Evolutionary conservation across 2,329 filamentous ascomycete species (phyloP).

Genomic region (Paramyrothecium roridum): DNA sequence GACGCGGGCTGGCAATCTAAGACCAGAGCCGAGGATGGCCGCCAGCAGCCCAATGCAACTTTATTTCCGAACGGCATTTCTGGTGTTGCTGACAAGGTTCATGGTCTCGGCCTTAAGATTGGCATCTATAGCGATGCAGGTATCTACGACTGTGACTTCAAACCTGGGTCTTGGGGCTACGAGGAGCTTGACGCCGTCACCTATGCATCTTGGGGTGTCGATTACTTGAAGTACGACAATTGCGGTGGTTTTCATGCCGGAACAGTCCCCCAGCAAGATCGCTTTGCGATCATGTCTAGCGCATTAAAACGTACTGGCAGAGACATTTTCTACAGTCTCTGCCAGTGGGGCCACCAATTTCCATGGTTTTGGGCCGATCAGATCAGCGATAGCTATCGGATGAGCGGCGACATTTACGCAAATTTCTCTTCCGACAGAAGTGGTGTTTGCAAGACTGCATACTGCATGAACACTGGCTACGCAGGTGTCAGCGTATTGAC

Average conservation of each 20-base stretch:
- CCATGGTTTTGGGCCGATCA: too few relatives aligned
- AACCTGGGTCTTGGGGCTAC: slow-evolving; percentile 44
- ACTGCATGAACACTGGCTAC: too few relatives aligned
- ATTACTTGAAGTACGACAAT: slow-evolving; percentile 53
- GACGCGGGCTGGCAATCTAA: not conserved
- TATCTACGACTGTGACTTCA: slow-evolving; percentile 9
- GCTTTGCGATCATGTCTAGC: slow-evolving; percentile 20
- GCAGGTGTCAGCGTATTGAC: too few relatives aligned
- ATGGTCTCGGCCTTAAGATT: slow-evolving; percentile 30
- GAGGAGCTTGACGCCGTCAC: slow-evolving; percentile 50
- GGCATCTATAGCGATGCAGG: slow-evolving; percentile 41
- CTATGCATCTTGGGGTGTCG: slow-evolving; percentile 50
- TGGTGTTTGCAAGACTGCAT: too few relatives aligned
- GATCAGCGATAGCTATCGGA: too few relatives aligned
- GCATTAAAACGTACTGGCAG: slow-evolving; percentile 27
- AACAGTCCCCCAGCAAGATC: not conserved
- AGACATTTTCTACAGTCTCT: slow-evolving; percentile 27
- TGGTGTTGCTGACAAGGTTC: slow-evolving; percentile 28
- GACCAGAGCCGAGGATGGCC: slow-evolving; percentile 13
- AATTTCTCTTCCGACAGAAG: too few relatives aligned
- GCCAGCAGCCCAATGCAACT: slow-evolving; percentile 22
- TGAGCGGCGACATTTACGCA: too few relatives aligned
- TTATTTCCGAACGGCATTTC: slow-evolving; percentile 36
- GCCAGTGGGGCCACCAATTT: slow-evolving; percentile 25
- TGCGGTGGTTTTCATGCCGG: slow-evolving; percentile 19